Base-by-base conservation (phyloP, 2,329 filamentous ascomycete species). In the Coleophoma eucalyptorum region DNA sequence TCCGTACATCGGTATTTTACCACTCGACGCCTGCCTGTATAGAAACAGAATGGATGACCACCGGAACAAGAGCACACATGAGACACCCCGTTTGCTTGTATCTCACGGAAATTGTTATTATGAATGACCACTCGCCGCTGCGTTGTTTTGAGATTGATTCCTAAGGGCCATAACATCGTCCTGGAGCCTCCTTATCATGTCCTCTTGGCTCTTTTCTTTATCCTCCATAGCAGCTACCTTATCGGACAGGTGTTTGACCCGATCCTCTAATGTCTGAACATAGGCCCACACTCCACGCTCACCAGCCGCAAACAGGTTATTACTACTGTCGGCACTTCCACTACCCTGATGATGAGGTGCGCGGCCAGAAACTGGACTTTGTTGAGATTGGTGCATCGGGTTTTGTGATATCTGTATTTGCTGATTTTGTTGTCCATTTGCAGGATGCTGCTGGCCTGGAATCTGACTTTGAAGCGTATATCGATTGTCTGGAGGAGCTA, bases 201-300 rank as follows among this genome's bases (percentile, higher is more conserved):
- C 54, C 43, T 63, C 58, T 41, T 63, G 58, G 16, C 46, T 55
- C 45, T 58, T 63, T 52, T 56, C 59, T 21, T 60, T 58, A 19
- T 50, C 56, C 48, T 67, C 74, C 62, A 79, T 68, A 5, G 59
- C 60, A 37, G 69, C 65, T 16, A 77, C 65, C 46, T 70, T 70
- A 33, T 78, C 75, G 35, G 67, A 69, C 19, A 79, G 61, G 12
- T 70, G 65, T 50, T 74, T 73, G n/a, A 80, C 65, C 56, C 72
- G 72, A 12, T 82, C 79, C 62, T 93, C 88, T 46, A 93, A 72
- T 16, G 76, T 78, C 50, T 89, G 83, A 33, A 92, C 80, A 61
- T 90, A 90, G 4, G 77, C 72, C 86, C 86, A 90, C 8, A 92
- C 72, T 40, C 83, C 84, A 55, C 82, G 75, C 46, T 83, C 80